A percentile compares a stretch with the other conserved stretches of the same genome.
These are phyloP conservation scores for Alternaria sp. DNA, from an alignment of 2,329 filamentous ascomycete genomes.

Conservation along the genomic window DNA sequence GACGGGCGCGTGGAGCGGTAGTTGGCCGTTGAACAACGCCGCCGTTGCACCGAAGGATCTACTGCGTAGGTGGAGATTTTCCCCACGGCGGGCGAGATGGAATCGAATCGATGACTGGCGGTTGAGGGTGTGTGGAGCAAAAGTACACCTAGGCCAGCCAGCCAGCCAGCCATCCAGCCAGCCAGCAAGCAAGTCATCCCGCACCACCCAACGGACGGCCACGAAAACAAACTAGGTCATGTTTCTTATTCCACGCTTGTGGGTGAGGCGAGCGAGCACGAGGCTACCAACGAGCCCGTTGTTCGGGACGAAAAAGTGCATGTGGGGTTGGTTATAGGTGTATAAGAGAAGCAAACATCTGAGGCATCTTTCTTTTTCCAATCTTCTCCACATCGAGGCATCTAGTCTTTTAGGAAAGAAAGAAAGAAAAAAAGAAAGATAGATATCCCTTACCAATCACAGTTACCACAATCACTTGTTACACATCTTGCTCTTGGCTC, in stretches of 20 bases:
- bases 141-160: too few species aligned
- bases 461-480: neutral
- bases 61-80: neutral
- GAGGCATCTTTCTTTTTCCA: neutral
- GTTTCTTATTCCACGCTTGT: conserved; percentile 5
- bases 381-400: neutral
- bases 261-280: neutral
- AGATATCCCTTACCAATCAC: neutral
- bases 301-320: neutral
- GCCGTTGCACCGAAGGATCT: neutral
- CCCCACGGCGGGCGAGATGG: neutral
- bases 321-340: neutral
- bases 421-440: neutral
- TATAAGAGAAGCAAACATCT: conserved; percentile 9
- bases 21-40: neutral
- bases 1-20: neutral
- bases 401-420: neutral
- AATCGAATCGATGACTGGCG: conserved; percentile 1
- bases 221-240: conserved; percentile 5
- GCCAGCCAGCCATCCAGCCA: neutral
- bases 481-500: neutral
- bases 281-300: neutral
- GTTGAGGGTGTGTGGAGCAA: neutral
- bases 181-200: neutral
- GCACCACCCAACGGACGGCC: conserved; percentile 5